Percentiles rank a stretch among this genome's conserved stretches.
Conservation (phyloP, 2,329 filamentous ascomycete genomes). For the Fusarium sp. region DNA sequence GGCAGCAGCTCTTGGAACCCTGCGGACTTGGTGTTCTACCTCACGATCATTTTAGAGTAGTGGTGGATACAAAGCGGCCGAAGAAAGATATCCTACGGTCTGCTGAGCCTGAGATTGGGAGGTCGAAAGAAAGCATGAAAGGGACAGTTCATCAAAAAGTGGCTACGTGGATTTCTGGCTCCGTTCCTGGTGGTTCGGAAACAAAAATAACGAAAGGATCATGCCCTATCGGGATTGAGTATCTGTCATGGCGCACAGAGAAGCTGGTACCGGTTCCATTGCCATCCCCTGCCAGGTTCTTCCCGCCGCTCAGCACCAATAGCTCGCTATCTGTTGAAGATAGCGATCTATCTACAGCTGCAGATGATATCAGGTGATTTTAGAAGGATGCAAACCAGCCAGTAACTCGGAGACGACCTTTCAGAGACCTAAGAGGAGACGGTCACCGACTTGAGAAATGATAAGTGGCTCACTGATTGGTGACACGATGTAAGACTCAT, state of each 20-base stretch:
- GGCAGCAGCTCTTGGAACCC: constrained; percentile 60
- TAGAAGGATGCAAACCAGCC: not conserved
- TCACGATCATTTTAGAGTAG: constrained; percentile 70
- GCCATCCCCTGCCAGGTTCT: not conserved
- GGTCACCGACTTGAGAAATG: no score
- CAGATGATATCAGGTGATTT: not conserved
- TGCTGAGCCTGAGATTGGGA: constrained; percentile 1
- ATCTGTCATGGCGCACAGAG: constrained; percentile 38
- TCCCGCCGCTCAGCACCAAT: not conserved
- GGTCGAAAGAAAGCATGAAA: constrained; percentile 51
- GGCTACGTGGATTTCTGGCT: not conserved
- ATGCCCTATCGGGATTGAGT: constrained; percentile 56
- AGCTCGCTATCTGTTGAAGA: not conserved
- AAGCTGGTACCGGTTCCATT: not conserved
- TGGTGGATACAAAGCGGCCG: constrained; percentile 62
- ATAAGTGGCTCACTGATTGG: no score
- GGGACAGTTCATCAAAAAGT: constrained; percentile 50
- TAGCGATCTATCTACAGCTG: not conserved
- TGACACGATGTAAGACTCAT: no score
- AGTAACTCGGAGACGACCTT: no score
- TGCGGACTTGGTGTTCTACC: constrained; percentile 69
- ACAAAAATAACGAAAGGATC: not conserved
- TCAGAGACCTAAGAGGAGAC: no score
- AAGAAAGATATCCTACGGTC: constrained; percentile 42
- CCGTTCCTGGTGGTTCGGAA: constrained; percentile 27